Conservation (phyloP, 805 yeast species). For the Ogataea angusta region DNA sequence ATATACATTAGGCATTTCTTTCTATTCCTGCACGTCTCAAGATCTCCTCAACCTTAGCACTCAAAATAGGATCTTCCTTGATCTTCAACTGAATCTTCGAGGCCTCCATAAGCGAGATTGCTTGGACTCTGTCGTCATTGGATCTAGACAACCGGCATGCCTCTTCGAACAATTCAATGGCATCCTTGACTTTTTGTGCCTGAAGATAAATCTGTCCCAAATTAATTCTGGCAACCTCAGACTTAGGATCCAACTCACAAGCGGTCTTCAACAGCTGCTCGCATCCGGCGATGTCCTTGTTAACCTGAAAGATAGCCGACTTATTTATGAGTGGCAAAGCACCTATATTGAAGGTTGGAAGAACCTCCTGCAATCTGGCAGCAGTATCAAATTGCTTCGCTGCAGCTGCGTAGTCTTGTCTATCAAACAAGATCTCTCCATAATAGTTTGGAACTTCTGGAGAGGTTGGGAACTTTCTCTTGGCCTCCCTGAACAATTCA, state of each 20-base stretch:
- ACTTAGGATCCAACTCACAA: conserved; percentile 76
- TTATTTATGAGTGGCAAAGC: conserved; percentile 87
- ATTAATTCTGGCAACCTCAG: conserved; percentile 86
- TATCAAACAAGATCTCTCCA: conserved; percentile 89
- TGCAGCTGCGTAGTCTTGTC: conserved; percentile 69
- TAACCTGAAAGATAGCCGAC: conserved; percentile 68
- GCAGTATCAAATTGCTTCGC: conserved; percentile 82
- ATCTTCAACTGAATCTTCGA: conserved; percentile 84
- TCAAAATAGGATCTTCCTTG: conserved; percentile 63
- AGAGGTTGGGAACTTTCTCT: conserved; percentile 72
- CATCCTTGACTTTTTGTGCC: conserved; percentile 76
- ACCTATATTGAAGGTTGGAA: conserved; percentile 72
- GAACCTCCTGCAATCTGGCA: conserved; percentile 71
- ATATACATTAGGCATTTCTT: conserved; percentile 7
- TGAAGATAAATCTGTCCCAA: conserved; percentile 89
- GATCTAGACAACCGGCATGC: conserved; percentile 81
- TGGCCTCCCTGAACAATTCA: conserved; percentile 62
- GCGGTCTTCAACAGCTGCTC: conserved; percentile 69
- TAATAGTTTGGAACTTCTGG: conserved; percentile 94
- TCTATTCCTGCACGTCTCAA: conserved; percentile 37
- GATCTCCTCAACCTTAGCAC: conserved; percentile 60
- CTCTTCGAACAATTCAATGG: conserved; percentile 76
- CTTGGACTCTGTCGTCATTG: conserved; percentile 82
- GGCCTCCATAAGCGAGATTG: conserved; percentile 89
- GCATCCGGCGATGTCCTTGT: conserved; percentile 54